Evolutionary conservation across 768 basidiomycete species (phyloP), one percentile per base, ranked within the genome.

Genomic region (Dentipellis fragilis): DNA sequence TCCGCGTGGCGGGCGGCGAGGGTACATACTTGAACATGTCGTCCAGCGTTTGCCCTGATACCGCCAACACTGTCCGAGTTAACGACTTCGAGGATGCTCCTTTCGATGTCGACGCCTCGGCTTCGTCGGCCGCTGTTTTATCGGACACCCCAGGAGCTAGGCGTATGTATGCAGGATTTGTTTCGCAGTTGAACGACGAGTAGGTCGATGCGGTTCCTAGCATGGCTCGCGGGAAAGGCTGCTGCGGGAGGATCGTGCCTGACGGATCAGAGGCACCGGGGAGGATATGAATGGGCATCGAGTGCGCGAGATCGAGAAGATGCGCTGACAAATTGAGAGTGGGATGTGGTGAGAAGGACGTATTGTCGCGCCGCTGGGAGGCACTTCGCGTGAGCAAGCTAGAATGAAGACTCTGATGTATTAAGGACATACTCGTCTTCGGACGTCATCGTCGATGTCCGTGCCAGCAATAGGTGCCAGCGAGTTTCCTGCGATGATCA

Each of bases 11-110:
- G 7, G 83, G 81, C 7, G 82, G 84, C 8, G 81, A 77, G 10
- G 80, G 77, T 42, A 98, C 74, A 70, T 99, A 99, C 67, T 92
- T 94, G 78, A 83, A 92, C 73, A 98, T 87, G 66, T 99, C 96
- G 67, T 97, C 88, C 19, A 98, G 65, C 5, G 93, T 87, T 68
- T 99, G 96, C 5, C 96, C 96, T 22, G 90, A 87, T 52, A 88
- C 87, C n/a, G 85, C 80, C 40, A 99, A 72, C 46, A 97, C 71
- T 21, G 83, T 87, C 55, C 80, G 76, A 50, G 71, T 66, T 39
- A 38, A 67, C 52, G 55, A 47, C 40, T 57, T 51, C 23, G 54
- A 16, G 6, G 22, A 23, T 14, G 53, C 37, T 10, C 47, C 39
- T 54, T 49, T 54, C 35, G 60, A 55, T 45, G 58, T 38, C 1